These are phyloP conservation scores for Strobilomyces confusus DNA, from an alignment of 768 basidiomycete species.

Conservation along the genomic window DNA sequence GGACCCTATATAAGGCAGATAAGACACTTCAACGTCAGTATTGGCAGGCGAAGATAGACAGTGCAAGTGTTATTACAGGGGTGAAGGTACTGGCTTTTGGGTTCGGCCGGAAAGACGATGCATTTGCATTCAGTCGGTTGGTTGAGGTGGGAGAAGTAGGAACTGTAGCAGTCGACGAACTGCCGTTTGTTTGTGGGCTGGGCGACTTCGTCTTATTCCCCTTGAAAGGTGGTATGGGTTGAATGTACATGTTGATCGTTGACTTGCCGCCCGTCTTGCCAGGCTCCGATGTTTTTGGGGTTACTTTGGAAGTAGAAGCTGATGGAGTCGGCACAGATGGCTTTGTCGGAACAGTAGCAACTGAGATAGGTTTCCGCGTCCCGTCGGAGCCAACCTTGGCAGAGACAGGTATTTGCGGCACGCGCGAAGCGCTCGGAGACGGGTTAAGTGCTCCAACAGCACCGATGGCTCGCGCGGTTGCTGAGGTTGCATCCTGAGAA, in stretches of 20 bases:
- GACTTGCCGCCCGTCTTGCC: constrained; percentile 42
- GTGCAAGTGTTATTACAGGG: constrained; percentile 43
- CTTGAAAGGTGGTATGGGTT: constrained; percentile 88
- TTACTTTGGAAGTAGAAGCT: constrained; percentile 29
- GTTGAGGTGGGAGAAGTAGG: constrained; percentile 53
- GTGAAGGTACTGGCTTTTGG: constrained; percentile 74
- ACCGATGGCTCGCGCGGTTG: constrained; percentile 67
- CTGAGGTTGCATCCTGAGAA: constrained; percentile 58
- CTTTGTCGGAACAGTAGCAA: constrained; percentile 23
- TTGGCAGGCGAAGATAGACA: constrained; percentile 5
- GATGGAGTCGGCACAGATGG: constrained; percentile 28
- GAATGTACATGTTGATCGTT: constrained; percentile 72
- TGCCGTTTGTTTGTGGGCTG: constrained; percentile 28
- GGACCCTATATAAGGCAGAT: constrained; percentile 36
- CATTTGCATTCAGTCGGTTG: constrained; percentile 80
- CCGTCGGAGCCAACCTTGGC: constrained; percentile 29
- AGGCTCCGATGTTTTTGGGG: constrained; percentile 28
- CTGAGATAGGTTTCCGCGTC: constrained; percentile 26
- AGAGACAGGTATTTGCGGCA: constrained; percentile 31
- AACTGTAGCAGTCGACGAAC: constrained; percentile 32
- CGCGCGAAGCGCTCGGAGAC: constrained; percentile 46
- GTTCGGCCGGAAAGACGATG: constrained; percentile 88
- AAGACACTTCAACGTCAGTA: constrained; percentile 17
- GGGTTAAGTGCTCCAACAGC: constrained; percentile 37
- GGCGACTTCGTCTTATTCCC: constrained; percentile 45